Base-by-base conservation (phyloP, 164 flowering plant species). In the Vitis amurensis region DNA sequence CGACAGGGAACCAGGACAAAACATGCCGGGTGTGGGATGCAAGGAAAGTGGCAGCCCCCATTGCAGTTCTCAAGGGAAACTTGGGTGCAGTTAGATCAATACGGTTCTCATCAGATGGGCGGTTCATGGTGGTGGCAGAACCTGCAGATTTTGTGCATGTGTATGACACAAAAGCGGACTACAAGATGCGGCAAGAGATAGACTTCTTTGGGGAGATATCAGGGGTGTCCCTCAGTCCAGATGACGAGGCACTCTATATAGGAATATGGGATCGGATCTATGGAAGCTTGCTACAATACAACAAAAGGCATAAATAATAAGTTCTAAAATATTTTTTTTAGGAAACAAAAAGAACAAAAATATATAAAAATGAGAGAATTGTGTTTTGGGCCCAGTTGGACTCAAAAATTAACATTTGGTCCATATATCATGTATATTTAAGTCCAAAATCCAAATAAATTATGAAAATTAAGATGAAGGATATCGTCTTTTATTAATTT, bases 161-260 rank as follows among this genome's bases (percentile, higher is more conserved):
- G 8, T 88, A 83, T 58, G 77, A 73, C 55, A 81, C 87, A 9
- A 74, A 73, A 62, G 53, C 64, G 69, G 81, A 74, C 44, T 88
- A 82, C 74, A 61, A 75, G 64, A 78, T 68, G 73, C 69, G 82
- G 44, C 92, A 86, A 73, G 92, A 88, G 71, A 86, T 88, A 48
- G 92, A 88, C 73, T 85, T 88, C 82, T 88, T 88, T 57, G 92
- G 92, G 15, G 92, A 88, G 79, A 86, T 88, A 15, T 85, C 90
- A 0, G 92, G 92, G 12, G 79, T 85, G n/a, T 82, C 92, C 0
- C 13, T 86, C 16, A 88, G 92, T 66, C 92, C 90, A 3, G 92
- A 86, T 62, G 83, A 81, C 14, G 90, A 85, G 69, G 78, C 88
- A 15, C 73, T 88, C 37, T 86, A 78, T 67, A 74, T 88, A 44